These are phyloP conservation scores for Penicillium sp. DNA, from an alignment of 2,329 filamentous ascomycete genomes.

Conservation along the genomic window DNA sequence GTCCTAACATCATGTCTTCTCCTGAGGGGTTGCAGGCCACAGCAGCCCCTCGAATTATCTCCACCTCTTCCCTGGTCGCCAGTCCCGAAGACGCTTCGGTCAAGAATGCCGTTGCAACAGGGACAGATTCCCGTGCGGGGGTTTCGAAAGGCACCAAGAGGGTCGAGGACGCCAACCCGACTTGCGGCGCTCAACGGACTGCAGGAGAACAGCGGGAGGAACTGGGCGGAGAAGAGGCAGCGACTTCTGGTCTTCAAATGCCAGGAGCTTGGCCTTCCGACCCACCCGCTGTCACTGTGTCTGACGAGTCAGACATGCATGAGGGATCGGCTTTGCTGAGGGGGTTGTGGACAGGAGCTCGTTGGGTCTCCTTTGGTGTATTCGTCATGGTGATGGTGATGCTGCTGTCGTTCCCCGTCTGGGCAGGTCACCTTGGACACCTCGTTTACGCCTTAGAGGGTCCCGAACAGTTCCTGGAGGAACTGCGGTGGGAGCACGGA, in stretches of 20 bases:
- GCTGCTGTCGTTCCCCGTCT: neutral
- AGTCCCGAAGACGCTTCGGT: slow-evolving; percentile 5
- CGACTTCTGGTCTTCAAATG: slow-evolving; percentile 3
- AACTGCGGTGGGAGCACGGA: slow-evolving; percentile 4
- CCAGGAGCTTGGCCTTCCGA: neutral
- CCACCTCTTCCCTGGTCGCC: neutral
- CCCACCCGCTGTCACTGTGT: neutral
- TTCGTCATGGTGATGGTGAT: neutral
- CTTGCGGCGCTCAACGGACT: neutral
- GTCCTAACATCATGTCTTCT: neutral
- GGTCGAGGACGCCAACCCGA: neutral
- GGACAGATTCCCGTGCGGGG: slow-evolving; percentile 8
- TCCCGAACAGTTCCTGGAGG: neutral
- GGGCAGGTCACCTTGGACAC: neutral
- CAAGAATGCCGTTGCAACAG: slow-evolving; percentile 2
- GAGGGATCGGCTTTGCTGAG: neutral
- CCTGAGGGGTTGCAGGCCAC: neutral
- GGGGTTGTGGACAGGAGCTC: neutral
- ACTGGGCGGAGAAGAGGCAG: neutral
- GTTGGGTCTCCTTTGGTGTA: neutral
- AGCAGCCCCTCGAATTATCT: neutral
- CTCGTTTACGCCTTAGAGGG: neutral
- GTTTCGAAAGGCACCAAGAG: slow-evolving; percentile 5
- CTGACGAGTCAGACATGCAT: neutral
- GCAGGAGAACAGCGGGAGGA: neutral